Evolutionary conservation across 202 grass and related monocot species (phyloP).

Genomic region (Eragrostis tef): DNA sequence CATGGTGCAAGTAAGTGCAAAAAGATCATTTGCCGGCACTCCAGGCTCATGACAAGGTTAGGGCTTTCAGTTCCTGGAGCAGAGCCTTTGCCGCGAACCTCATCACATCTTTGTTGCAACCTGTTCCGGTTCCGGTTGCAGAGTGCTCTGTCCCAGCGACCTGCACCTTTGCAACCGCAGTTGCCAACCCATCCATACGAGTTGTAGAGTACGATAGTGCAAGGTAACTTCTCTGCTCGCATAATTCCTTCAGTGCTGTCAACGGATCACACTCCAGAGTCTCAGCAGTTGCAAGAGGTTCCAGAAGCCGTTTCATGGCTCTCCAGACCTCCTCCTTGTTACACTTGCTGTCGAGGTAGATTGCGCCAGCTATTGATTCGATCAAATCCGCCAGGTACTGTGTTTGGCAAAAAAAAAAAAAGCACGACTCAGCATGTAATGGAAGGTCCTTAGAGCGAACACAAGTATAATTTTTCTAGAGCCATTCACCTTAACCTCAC

Average conservation of each 20-base stretch:
- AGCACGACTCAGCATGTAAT: not conserved
- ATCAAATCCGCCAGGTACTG: conserved; percentile 77
- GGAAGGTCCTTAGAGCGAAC: not conserved
- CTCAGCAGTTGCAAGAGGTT: conserved; percentile 61
- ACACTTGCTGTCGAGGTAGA: conserved; percentile 62
- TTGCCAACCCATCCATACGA: conserved; percentile 36
- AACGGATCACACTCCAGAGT: conserved; percentile 58
- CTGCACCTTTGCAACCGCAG: conserved; percentile 46
- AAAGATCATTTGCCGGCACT: no score
- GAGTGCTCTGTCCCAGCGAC: conserved; percentile 31
- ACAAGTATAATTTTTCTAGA: not conserved
- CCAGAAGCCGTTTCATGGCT: conserved; percentile 56
- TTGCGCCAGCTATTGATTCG: conserved; percentile 76
- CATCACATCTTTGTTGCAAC: conserved; percentile 38
- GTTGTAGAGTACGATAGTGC: conserved; percentile 27
- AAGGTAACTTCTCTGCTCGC: conserved; percentile 27
- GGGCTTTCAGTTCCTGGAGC: conserved; percentile 49
- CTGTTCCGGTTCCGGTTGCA: conserved; percentile 17
- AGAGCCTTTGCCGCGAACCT: conserved; percentile 49
- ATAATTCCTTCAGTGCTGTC: conserved; percentile 56
- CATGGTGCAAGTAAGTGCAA: no score
- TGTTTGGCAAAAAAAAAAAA: not conserved
- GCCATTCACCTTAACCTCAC: not conserved
- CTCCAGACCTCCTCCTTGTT: conserved; percentile 65
- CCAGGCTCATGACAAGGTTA: not conserved